Percentiles rank a stretch among this genome's conserved stretches.
Evolutionary conservation across 495 filamentous ascomycete genomes (phyloP).

Genomic region (Daldinia bambusicola): DNA sequence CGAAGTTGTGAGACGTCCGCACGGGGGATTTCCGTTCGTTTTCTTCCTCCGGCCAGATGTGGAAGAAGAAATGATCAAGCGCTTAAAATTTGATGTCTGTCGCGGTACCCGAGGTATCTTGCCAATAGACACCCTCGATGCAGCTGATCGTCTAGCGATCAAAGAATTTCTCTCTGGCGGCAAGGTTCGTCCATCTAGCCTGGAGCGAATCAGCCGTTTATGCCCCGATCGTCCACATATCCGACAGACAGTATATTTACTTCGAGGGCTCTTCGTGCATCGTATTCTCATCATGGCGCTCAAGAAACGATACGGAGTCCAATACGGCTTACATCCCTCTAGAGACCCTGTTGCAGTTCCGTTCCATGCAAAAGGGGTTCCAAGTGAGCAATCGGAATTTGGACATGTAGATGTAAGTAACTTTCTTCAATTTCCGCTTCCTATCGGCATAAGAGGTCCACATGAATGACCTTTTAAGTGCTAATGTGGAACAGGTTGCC

Average conservation of each 20-base stretch:
- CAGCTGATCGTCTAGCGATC: conserved; percentile 52
- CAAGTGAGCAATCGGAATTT: conserved; percentile 60
- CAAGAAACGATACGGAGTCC: conserved; percentile 55
- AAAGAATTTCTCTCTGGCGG: conserved; percentile 46
- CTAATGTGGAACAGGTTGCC: conserved; percentile 48
- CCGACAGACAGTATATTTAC: conserved; percentile 39
- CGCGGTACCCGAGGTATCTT: conserved; percentile 46
- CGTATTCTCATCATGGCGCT: conserved; percentile 52
- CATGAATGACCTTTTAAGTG: background rate
- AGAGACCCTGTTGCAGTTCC: conserved; percentile 56
- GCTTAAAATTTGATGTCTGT: conserved; percentile 53
- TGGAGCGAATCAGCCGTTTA: conserved; percentile 38
- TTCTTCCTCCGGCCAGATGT: conserved; percentile 59
- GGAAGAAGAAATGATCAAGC: conserved; percentile 54
- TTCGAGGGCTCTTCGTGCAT: conserved; percentile 53
- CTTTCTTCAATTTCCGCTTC: background rate
- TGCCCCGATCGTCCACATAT: conserved; percentile 45
- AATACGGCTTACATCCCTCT: conserved; percentile 53
- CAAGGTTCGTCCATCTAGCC: conserved; percentile 28
- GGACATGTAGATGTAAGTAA: conserved; percentile 59
- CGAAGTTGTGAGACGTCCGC: conserved; percentile 52
- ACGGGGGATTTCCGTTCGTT: conserved; percentile 55
- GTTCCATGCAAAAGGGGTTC: conserved; percentile 62
- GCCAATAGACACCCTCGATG: conserved; percentile 37
- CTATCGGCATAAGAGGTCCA: background rate